phyloP scores from a whole-genome alignment of 108 stramenopile genomes.

The Skeletonema grethae region DNA sequence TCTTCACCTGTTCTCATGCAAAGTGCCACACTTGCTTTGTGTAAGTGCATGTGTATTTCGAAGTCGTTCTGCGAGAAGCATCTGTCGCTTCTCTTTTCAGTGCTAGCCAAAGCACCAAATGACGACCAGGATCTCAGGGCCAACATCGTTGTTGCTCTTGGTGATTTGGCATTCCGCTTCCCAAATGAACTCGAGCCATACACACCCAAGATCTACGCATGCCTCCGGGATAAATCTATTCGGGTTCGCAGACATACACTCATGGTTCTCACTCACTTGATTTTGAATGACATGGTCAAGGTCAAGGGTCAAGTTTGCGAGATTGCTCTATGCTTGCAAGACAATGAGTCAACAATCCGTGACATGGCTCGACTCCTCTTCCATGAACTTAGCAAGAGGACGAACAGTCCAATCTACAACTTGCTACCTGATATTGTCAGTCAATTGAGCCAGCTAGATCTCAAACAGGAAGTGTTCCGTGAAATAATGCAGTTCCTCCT shows the following conservation, averaged over 20 bases:
- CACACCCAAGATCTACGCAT: slow-evolving; percentile 91
- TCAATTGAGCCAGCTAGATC: slow-evolving; percentile 74
- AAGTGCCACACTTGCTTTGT: slow-evolving; percentile 86
- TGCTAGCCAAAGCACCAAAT: slow-evolving; percentile 75
- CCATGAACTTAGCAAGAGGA: slow-evolving; percentile 91
- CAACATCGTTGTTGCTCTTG: slow-evolving; percentile 94
- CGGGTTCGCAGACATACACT: slow-evolving; percentile 93
- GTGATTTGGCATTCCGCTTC: slow-evolving; percentile 97
- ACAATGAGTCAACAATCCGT: slow-evolving; percentile 82
- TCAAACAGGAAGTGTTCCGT: slow-evolving; percentile 81
- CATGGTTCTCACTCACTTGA: slow-evolving; percentile 96
- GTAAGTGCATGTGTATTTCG: slow-evolving; percentile 95
- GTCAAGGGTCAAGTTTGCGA: slow-evolving; percentile 96
- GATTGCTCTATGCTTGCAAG: slow-evolving; percentile 91
- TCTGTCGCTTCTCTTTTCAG: slow-evolving; percentile 92
- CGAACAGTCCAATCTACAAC: slow-evolving; percentile 98
- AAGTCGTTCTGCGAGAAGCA: slow-evolving; percentile 89
- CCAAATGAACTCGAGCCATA: slow-evolving; percentile 99
- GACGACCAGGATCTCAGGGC: slow-evolving; percentile 85
- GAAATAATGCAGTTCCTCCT: slow-evolving; percentile 92
- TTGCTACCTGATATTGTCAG: slow-evolving; percentile 96
- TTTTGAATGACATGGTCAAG: slow-evolving; percentile 99
- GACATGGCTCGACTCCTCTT: slow-evolving; percentile 95
- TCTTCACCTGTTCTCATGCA: slow-evolving; percentile 72
- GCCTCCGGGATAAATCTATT: slow-evolving; percentile 88